Evolutionary conservation across 139 green algal species (phyloP), one percentile per base, ranked within the genome.

Genomic region (Chlorella ohadii): DNA sequence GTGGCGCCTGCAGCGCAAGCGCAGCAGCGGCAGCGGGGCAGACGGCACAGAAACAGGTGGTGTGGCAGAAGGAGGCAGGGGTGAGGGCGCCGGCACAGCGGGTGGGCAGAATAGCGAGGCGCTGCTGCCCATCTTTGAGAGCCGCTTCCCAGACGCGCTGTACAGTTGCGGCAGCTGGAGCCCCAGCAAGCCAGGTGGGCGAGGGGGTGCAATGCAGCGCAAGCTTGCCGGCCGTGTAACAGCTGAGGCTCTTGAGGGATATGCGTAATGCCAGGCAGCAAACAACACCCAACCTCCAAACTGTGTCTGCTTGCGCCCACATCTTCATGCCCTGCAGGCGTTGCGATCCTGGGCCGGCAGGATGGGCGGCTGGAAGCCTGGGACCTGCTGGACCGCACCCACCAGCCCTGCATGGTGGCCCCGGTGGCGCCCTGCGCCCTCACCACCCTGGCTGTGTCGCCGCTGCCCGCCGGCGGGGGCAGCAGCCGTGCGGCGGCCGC

Each of bases 121-220:
- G 23, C 36, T 22, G 83, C 17, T 86, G 28, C 90, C 93, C 22
- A 83, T 98, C 2, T 96, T 96, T 78, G 75, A 79, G 27, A 93
- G 85, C 27, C 91, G 89, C 22, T 81, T 56, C 31, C 89, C 91
- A 1, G 47, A 85, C 3, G 91, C 94, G 23, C 87, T 91, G 36
- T 96, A 96, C 91, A 96, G 91, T n/a, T 86, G 86, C 59, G 95
- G 92, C 33, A 92, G 87, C 79, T 98, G 95, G 95, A 97, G 93
- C 84, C 95, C 95, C 56, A 95, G 89, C 13, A 92, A 94, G 1
- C 94, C 95, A 41, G 91, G 86, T 81, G 72, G 12, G 74, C 27
- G 51, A 12, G n/a, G n/a, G 38, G 3, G 31, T 36, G 44, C 6
- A 6, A 11, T 55, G 44, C 44, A 11, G 7, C 7, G 6, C 51